Evolutionary conservation across 2,329 filamentous ascomycete species (phyloP), one percentile per base, ranked within the genome.

Genomic region (Thermoascus crustaceus): DNA sequence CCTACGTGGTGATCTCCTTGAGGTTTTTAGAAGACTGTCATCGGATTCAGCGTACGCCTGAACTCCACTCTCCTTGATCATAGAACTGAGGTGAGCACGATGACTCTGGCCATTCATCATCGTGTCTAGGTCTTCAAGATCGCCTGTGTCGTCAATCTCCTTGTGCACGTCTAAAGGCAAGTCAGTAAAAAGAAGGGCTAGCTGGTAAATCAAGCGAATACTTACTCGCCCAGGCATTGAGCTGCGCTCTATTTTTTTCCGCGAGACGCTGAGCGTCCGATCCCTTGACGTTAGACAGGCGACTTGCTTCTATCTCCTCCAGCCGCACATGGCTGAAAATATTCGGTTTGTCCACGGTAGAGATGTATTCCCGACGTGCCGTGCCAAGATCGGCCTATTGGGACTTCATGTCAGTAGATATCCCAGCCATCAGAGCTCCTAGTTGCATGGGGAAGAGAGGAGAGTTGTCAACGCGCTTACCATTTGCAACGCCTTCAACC

Each of bases 91-190:
- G 5, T 46, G 37, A 11, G 49, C 45, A 34, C 62, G 55, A 41
- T 66, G 63, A 16, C 41, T 58, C 29, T 66, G 61, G 7, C 64
- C 64, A 29, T 58, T 40, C 30, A 58, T 47, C 3, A 66, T 37
- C 10, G 48, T 43, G 29, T 55, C 46, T 6, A 64, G 39, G 8
- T 52, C 32, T 26, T 63, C 55, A 2, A 53, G 18, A 3, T 52
- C 48, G 13, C 41, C 45, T 7, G 55, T 54, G 23, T 58, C 55
- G 4, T 46, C 38, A 9, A 63, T 42, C 9, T 43, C 42, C 30
- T 54, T 43, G 30, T 53, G 46, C 4, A 58, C 44, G 23, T 47
- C 61, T 65, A 39, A n/a, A 13, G 50, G 39, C 19, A 4, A 21
- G 16, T 33, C 14, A 19, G n/a, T 26, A 21, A 27, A 18, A 24